Conservation (phyloP, 768 basidiomycete species). For the Botryobasidium botryosum region DNA sequence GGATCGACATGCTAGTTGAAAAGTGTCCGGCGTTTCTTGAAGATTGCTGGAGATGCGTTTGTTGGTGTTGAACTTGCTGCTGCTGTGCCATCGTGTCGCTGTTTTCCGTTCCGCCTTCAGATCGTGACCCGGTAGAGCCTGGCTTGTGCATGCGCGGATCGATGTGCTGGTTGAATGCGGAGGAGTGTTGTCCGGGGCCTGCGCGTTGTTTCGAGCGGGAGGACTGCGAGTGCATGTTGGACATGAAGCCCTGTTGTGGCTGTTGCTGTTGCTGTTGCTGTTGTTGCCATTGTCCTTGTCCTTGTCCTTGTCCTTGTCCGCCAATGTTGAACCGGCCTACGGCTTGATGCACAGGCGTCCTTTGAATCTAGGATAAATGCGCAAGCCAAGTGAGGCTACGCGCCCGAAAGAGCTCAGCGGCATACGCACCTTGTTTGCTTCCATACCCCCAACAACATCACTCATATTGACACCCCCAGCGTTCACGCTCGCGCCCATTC, state of each 20-base stretch:
- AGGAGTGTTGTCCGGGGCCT: no score
- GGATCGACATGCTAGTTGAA: no score
- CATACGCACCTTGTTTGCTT: conserved; percentile 36
- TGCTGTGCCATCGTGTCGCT: no score
- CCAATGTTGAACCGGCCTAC: background rate
- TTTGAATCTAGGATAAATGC: conserved; percentile 12
- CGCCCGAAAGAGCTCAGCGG: background rate
- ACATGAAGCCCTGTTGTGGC: no score
- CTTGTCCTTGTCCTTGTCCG: background rate
- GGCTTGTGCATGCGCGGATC: no score
- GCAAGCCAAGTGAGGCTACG: background rate
- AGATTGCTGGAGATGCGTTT: background rate
- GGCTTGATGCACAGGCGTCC: conserved; percentile 15
- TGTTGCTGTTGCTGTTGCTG: conserved; percentile 6
- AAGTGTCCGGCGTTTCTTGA: no score
- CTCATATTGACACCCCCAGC: conserved; percentile 30
- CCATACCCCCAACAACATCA: conserved; percentile 47
- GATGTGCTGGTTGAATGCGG: no score
- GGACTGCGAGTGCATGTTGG: no score
- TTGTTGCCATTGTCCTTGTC: conserved; percentile 8
- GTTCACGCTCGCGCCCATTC: conserved; percentile 8
- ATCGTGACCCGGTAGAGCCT: no score
- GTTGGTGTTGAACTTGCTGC: background rate
- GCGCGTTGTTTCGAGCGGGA: no score
- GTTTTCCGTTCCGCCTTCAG: no score